Evolutionary conservation across 768 basidiomycete species (phyloP).

Genomic region (Hypholoma sublateritium): DNA sequence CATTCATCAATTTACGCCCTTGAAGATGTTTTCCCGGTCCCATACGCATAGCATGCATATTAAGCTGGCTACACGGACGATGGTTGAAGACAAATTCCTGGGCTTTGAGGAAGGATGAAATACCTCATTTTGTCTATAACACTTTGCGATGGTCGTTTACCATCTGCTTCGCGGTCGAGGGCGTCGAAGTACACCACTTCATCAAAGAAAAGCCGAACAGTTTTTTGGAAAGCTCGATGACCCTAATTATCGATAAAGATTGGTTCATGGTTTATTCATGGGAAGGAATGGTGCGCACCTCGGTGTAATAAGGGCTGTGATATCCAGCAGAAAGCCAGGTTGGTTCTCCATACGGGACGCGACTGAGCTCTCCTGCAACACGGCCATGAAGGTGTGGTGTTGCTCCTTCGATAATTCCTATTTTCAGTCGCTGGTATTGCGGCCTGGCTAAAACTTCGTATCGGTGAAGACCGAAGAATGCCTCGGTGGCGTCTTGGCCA

Average conservation of each 20-base stretch:
- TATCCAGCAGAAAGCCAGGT: slow-evolving; percentile 74
- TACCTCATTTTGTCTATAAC: slow-evolving; percentile 89
- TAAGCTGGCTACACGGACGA: slow-evolving; percentile 43
- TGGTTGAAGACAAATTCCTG: too few relatives aligned
- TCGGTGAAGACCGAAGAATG: slow-evolving; percentile 87
- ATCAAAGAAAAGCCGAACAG: slow-evolving; percentile 70
- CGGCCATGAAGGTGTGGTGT: slow-evolving; percentile 49
- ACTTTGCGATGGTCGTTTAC: slow-evolving; percentile 76
- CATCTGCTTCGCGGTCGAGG: slow-evolving; percentile 71
- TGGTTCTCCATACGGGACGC: slow-evolving; percentile 88
- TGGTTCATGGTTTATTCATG: slow-evolving; percentile 47
- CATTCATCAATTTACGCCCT: slow-evolving; percentile 79
- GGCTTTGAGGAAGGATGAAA: slow-evolving; percentile 25
- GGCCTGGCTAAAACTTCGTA: slow-evolving; percentile 78
- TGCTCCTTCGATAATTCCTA: slow-evolving; percentile 71
- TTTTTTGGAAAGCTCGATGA: slow-evolving; percentile 59
- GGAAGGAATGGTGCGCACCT: slow-evolving; percentile 38
- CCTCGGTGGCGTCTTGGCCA: slow-evolving; percentile 84
- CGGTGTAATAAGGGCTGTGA: slow-evolving; percentile 73
- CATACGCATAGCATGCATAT: slow-evolving; percentile 89
- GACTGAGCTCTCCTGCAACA: slow-evolving; percentile 58
- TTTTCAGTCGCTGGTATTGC: slow-evolving; percentile 70
- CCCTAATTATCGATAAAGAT: slow-evolving; percentile 31
- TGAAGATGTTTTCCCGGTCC: slow-evolving; percentile 93
- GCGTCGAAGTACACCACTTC: slow-evolving; percentile 59